Base-by-base conservation (phyloP, 345 rosid species). In the Sonneratia alba region DNA sequence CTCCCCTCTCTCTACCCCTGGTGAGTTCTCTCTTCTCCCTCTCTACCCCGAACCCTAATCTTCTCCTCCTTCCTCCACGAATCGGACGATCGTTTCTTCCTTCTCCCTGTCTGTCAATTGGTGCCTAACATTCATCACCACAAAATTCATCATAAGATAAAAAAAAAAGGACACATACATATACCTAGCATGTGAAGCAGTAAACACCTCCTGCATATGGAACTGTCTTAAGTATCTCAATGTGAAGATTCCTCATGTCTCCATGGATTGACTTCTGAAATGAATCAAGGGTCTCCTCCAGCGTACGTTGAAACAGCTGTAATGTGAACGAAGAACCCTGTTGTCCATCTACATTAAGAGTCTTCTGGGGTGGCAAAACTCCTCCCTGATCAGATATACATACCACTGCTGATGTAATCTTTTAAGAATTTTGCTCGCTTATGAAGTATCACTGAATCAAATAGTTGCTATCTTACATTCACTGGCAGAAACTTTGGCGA, bases 161-260 rank as follows among this genome's bases (percentile, higher is more conserved):
- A 38, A 19, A n/a, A n/a, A n/a, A n/a, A n/a, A n/a, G n/a, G 27
- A 27, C 27, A 13, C 5, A 27, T 49, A 76, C 59, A 73, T 38
- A 59, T 49, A 12, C 67, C 27, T 32, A 63, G 71, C 34, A 71
- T 5, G 1, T 36, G 74, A 42, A 19, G 11, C 48, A 37, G 70
- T 47, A 7, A 51, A 36, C 83, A 89, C 99, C 95, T 91, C 92
- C 74, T 90, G 98, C 90, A 92, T 83, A 74, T 96, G 99, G 74
- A 89, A 96, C 76, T 96, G 98, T 80, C 98, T n/a, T 81, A 27
- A 92, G 85, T 66, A 96, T 82, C 81, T 96, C 99, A 21, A 92
- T 89, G 82, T 90, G 98, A 38, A 92, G 82, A 86, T 92, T 96
- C 84, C 99, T 88, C 87, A 88, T 82, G 66, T 92, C 98, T 72